Percentiles rank a stretch among this genome's conserved stretches.
Evolutionary conservation across 2,329 filamentous ascomycete species (phyloP).

Genomic region (Neonectria faginata): DNA sequence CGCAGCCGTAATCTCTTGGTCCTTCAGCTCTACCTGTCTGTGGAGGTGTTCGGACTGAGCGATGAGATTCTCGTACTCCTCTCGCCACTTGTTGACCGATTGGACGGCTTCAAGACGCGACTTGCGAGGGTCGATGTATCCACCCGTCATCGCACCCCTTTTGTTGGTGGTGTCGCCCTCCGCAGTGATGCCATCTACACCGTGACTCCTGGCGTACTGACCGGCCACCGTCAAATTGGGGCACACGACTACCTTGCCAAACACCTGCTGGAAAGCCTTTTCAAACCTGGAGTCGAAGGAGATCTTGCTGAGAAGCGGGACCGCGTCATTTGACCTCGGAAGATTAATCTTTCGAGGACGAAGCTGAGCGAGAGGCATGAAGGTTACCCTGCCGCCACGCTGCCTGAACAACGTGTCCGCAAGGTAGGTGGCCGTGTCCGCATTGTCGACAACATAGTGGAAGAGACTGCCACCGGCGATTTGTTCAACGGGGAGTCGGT

Average conservation of each 20-base stretch:
- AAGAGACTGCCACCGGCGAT: conserved; percentile 93
- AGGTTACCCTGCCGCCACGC: conserved; percentile 88
- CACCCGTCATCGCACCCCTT: conserved; percentile 93
- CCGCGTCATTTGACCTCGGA: conserved; percentile 86
- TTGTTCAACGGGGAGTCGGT: conserved; percentile 90
- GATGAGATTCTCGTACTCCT: conserved; percentile 76
- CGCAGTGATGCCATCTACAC: conserved; percentile 91
- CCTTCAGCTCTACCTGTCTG: conserved; percentile 78
- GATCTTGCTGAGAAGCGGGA: conserved; percentile 88
- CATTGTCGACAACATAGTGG: conserved; percentile 94
- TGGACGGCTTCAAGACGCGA: conserved; percentile 90
- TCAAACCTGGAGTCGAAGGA: conserved; percentile 82
- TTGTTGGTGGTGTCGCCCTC: conserved; percentile 97
- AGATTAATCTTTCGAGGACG: conserved; percentile 78
- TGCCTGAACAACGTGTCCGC: conserved; percentile 83
- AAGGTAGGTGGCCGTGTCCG: conserved; percentile 85
- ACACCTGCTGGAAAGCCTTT: conserved; percentile 91
- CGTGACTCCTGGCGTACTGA: conserved; percentile 92
- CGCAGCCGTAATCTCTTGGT: conserved; percentile 90
- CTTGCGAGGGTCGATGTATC: conserved; percentile 86
- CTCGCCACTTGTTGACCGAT: conserved; percentile 78
- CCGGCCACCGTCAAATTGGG: conserved; percentile 88
- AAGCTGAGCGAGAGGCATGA: conserved; percentile 90
- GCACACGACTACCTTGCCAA: conserved; percentile 94
- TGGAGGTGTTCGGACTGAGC: conserved; percentile 74